These are phyloP conservation scores for Phytophthora tubulina DNA, from an alignment of 352 stramenopile genomes.

Conservation along the genomic window DNA sequence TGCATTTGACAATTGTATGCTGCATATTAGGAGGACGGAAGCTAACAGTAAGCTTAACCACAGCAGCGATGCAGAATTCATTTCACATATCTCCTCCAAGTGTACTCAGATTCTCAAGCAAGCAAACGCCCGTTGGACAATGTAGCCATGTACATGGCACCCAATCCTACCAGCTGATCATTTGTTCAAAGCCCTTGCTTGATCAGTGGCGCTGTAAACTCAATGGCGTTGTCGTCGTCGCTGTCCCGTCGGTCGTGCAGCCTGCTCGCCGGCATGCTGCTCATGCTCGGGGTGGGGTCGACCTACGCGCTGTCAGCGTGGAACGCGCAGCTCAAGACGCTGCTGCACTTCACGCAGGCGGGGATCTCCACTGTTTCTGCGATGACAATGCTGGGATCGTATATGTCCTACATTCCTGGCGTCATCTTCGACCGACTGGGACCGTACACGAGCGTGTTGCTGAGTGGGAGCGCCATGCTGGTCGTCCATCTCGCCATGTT, in stretches of 20 bases:
- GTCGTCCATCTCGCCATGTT: slow-evolving; percentile 56
- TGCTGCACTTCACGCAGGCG: slow-evolving; percentile 76
- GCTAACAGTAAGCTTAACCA: no score
- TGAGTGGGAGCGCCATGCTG: slow-evolving; percentile 56
- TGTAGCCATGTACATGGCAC: slow-evolving; percentile 24
- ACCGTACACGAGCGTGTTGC: slow-evolving; percentile 62
- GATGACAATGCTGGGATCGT: slow-evolving; percentile 80
- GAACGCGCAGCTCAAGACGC: slow-evolving; percentile 85
- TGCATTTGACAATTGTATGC: no score
- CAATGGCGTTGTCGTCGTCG: slow-evolving; percentile 17
- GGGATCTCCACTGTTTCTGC: slow-evolving; percentile 81
- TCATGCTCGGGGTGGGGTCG: slow-evolving; percentile 82
- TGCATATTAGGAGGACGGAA: no score
- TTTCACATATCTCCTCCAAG: no score
- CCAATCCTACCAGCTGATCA: slow-evolving; percentile 12
- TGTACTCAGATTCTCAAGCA: no score
- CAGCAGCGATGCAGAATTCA: no score
- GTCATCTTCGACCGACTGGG: slow-evolving; percentile 79
- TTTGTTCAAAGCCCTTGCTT: slow-evolving; percentile 1
- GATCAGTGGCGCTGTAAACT: slow-evolving; percentile 8
- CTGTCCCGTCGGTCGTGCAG: slow-evolving; percentile 48
- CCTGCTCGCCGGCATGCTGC: slow-evolving; percentile 63
- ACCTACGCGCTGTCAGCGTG: slow-evolving; percentile 85
- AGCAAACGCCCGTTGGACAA: slow-evolving; percentile 7
- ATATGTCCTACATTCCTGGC: slow-evolving; percentile 79